phyloP scores from a whole-genome alignment of 805 yeast species.

The Helenozyma rhizophorensis region DNA sequence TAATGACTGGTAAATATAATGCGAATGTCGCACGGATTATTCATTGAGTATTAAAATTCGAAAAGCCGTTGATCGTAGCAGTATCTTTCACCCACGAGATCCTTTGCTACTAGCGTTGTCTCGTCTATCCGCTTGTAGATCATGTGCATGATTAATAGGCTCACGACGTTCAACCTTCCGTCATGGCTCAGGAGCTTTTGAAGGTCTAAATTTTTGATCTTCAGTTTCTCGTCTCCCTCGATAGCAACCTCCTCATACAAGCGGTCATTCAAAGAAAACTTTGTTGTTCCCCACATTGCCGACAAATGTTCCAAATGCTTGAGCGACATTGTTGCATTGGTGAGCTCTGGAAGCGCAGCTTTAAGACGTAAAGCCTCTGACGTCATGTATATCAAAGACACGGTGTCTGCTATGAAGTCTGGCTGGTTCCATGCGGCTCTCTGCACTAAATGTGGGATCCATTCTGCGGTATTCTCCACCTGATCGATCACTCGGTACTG shows the following conservation, averaged over 20 bases:
- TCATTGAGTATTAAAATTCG: slow-evolving; percentile 1
- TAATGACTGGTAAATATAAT: too few species aligned
- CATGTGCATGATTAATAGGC: slow-evolving; percentile 26
- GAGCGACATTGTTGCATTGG: slow-evolving; percentile 26
- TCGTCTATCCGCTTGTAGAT: slow-evolving; percentile 28
- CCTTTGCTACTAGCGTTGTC: slow-evolving; percentile 23
- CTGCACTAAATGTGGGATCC: slow-evolving; percentile 23
- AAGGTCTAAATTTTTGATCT: slow-evolving; percentile 18
- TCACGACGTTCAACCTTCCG: slow-evolving; percentile 26
- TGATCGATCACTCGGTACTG: slow-evolving; percentile 21
- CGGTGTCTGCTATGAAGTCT: slow-evolving; percentile 25
- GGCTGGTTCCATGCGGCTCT: slow-evolving; percentile 29
- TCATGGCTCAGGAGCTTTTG: slow-evolving; percentile 25
- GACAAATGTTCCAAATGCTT: slow-evolving; percentile 25
- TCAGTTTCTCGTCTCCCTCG: slow-evolving; percentile 3
- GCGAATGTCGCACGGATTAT: background rate
- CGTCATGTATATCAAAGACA: slow-evolving; percentile 27
- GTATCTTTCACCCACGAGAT: slow-evolving; percentile 33
- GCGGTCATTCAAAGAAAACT: slow-evolving; percentile 21
- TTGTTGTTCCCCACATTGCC: slow-evolving; percentile 25
- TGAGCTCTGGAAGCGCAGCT: slow-evolving; percentile 27
- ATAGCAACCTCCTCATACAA: slow-evolving; percentile 15
- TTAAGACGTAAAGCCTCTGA: slow-evolving; percentile 23
- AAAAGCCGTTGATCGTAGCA: slow-evolving; percentile 14
- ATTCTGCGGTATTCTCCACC: slow-evolving; percentile 22